Conservation (phyloP, 768 basidiomycete species). For the Chalciporus piperatus region DNA sequence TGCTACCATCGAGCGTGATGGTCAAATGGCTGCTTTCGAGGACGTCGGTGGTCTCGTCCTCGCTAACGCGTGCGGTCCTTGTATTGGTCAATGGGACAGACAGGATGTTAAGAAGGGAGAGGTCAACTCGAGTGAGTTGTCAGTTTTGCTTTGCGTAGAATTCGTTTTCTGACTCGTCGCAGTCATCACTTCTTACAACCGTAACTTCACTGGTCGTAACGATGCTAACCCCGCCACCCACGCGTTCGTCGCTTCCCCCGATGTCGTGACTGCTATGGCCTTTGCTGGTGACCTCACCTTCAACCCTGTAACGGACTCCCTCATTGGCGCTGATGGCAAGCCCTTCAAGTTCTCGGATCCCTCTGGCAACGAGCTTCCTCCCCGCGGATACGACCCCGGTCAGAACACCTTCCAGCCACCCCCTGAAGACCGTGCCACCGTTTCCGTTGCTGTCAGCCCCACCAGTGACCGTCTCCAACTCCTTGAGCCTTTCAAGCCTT, state of each 20-base stretch:
- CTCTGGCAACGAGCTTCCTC: conserved; percentile 87
- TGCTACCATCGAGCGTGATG: conserved; percentile 96
- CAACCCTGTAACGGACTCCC: conserved; percentile 92
- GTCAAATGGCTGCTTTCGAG: conserved; percentile 87
- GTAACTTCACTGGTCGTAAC: conserved; percentile 99
- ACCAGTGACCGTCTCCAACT: conserved; percentile 89
- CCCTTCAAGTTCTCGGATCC: conserved; percentile 97
- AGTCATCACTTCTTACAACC: conserved; percentile 99
- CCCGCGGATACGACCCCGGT: conserved; percentile 94
- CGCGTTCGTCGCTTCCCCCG: conserved; percentile 91
- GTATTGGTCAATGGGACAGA: conserved; percentile 99
- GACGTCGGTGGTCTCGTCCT: conserved; percentile 87
- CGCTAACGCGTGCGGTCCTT: conserved; percentile 98
- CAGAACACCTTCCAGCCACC: conserved; percentile 97
- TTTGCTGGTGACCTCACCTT: conserved; percentile 94
- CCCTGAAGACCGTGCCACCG: conserved; percentile 77
- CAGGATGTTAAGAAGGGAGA: conserved; percentile 96
- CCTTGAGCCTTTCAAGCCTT: conserved; percentile 82
- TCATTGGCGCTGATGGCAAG: conserved; percentile 90
- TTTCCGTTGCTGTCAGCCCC: conserved; percentile 84
- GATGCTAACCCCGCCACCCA: conserved; percentile 99
- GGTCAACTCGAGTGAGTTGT: conserved; percentile 82
- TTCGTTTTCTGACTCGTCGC: not conserved
- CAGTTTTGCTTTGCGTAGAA: not conserved
- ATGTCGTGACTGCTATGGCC: conserved; percentile 94